phyloP scores from a whole-genome alignment of 257 asterid species.

The Solanum chmielewskii region DNA sequence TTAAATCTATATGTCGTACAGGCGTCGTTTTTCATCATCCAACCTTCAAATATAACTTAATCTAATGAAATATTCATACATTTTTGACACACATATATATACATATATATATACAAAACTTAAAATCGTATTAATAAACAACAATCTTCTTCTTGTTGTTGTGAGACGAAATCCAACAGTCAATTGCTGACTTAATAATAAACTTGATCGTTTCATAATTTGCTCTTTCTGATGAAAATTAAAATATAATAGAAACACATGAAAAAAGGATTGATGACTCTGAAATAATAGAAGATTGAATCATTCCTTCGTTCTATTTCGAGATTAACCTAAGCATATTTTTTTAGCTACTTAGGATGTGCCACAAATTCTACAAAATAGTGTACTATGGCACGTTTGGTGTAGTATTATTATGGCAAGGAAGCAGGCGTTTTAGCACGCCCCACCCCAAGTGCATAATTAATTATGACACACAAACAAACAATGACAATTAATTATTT shows the following conservation, averaged over 20 bases:
- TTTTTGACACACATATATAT: not conserved
- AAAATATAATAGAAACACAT: no score
- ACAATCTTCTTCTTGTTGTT: not conserved
- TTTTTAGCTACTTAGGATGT: not conserved
- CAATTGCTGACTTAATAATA: no score
- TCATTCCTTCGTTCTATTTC: not conserved
- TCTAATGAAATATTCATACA: not conserved
- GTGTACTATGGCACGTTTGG: not conserved
- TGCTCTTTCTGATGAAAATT: no score
- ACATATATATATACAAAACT: not conserved
- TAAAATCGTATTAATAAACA: not conserved
- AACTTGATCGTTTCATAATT: no score
- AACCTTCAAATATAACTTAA: not conserved
- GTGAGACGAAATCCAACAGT: not conserved
- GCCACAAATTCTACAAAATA: not conserved
- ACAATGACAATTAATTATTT: not conserved
- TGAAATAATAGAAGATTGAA: not conserved
- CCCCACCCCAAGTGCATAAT: not conserved
- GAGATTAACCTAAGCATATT: no score
- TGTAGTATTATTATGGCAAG: not conserved
- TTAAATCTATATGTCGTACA: not conserved
- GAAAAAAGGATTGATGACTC: fast-evolving
- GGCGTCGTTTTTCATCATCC: not conserved
- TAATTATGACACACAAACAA: not conserved
- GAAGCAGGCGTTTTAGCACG: slow-evolving; percentile 1